phyloP scores from a whole-genome alignment of 306 rosid species.

The Styphnolobium japonicum region DNA sequence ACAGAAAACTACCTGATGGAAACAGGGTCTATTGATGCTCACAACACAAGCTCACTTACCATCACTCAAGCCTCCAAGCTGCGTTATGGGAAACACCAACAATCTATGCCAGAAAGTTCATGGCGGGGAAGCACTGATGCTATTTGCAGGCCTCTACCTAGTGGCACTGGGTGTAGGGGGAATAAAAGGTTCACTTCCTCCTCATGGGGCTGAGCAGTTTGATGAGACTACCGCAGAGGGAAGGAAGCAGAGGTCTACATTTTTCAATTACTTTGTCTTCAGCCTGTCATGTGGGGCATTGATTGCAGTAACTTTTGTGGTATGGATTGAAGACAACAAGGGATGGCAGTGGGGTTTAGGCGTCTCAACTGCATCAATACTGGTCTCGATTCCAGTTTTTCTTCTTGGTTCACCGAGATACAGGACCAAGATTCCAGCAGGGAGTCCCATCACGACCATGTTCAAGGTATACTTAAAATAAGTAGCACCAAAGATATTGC shows the following conservation, averaged over 20 bases:
- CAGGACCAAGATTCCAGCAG: constrained; percentile 62
- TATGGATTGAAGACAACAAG: constrained; percentile 86
- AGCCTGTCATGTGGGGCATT: constrained; percentile 77
- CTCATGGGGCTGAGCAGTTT: constrained; percentile 85
- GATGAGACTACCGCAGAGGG: constrained; percentile 59
- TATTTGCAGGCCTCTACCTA: constrained; percentile 71
- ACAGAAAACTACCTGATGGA: constrained; percentile 15
- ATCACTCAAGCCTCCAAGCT: constrained; percentile 60
- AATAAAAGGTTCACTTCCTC: constrained; percentile 81
- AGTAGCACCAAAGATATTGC: not conserved
- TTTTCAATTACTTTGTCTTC: constrained; percentile 74
- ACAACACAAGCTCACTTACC: constrained; percentile 71
- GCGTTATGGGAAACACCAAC: constrained; percentile 32
- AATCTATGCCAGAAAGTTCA: constrained; percentile 49
- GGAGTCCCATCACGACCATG: constrained; percentile 72
- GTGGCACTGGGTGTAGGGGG: constrained; percentile 92
- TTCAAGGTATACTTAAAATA: constrained; percentile 48
- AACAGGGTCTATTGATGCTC: constrained; percentile 67
- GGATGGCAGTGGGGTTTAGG: constrained; percentile 93
- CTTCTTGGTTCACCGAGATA: constrained; percentile 63
- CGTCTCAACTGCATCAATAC: constrained; percentile 54
- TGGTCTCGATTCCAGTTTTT: constrained; percentile 71
- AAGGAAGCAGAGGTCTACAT: constrained; percentile 62
- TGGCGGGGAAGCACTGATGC: constrained; percentile 47
- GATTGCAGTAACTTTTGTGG: constrained; percentile 73